phyloP scores from a whole-genome alignment of 228 moss, liverwort and hornwort species.

The Sphagnum magellanicum region DNA sequence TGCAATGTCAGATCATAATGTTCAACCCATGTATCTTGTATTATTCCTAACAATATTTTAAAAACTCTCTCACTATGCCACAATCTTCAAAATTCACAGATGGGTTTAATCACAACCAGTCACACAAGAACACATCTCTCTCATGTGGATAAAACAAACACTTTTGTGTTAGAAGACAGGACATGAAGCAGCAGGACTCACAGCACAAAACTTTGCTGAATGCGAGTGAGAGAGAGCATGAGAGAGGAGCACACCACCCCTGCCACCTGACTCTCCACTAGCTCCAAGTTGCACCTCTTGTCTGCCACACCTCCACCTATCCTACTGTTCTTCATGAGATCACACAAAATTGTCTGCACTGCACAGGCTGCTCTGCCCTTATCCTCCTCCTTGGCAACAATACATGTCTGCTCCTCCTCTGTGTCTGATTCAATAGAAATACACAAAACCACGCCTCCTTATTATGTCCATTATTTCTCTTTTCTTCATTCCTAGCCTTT shows the following conservation, averaged over 20 bases:
- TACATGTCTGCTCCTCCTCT: slow-evolving; percentile 15
- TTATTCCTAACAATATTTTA: too few relatives aligned
- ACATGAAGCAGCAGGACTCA: slow-evolving; percentile 20
- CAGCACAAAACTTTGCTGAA: slow-evolving; percentile 86
- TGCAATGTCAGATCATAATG: too few relatives aligned
- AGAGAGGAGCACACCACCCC: slow-evolving; percentile 72
- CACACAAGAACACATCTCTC: not conserved
- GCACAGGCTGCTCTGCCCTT: slow-evolving; percentile 30
- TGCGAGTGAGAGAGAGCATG: slow-evolving; percentile 66
- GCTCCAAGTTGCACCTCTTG: slow-evolving; percentile 17
- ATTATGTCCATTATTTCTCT: too few relatives aligned
- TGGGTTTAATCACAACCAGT: not conserved
- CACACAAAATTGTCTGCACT: slow-evolving; percentile 35
- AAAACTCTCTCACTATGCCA: too few relatives aligned
- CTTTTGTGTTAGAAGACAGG: not conserved
- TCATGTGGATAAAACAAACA: slow-evolving; percentile 3
- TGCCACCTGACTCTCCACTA: slow-evolving; percentile 24
- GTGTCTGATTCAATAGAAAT: not conserved
- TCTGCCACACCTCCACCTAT: slow-evolving; percentile 30
- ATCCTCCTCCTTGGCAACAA: slow-evolving; percentile 22
- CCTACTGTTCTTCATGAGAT: slow-evolving; percentile 58
- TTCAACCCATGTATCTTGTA: too few relatives aligned
- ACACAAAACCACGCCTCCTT: not conserved
- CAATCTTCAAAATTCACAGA: too few relatives aligned
- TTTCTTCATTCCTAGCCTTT: too few relatives aligned